Conservation (phyloP, 2,329 filamentous ascomycete species). For the Fusarium algeriense region DNA sequence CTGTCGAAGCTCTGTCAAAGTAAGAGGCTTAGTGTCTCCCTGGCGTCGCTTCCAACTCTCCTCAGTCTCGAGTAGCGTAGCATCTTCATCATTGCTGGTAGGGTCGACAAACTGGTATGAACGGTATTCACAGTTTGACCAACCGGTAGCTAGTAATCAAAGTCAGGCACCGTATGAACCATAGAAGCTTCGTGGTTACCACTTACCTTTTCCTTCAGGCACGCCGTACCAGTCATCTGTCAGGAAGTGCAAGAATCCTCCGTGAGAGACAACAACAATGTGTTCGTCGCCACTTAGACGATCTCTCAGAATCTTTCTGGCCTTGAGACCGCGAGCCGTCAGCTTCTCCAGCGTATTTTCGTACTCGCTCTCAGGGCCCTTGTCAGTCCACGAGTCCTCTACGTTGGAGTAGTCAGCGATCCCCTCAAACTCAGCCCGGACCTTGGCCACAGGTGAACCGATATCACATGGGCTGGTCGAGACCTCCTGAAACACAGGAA, state of each 20-base stretch:
- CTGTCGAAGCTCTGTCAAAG: conserved; percentile 61
- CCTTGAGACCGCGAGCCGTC: conserved; percentile 69
- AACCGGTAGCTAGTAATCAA: conserved; percentile 71
- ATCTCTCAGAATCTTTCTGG: conserved; percentile 69
- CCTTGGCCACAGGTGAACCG: conserved; percentile 68
- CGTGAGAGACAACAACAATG: conserved; percentile 83
- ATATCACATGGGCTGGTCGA: conserved; percentile 81
- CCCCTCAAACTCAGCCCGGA: conserved; percentile 72
- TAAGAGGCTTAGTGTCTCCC: conserved; percentile 57
- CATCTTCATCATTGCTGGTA: conserved; percentile 61
- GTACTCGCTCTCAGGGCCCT: conserved; percentile 60
- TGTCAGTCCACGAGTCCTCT: conserved; percentile 77
- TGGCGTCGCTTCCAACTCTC: conserved; percentile 61
- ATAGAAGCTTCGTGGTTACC: background rate
- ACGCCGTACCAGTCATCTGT: conserved; percentile 83
- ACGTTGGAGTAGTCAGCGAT: conserved; percentile 74
- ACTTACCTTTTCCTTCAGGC: conserved; percentile 56
- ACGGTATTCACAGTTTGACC: conserved; percentile 79
- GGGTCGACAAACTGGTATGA: conserved; percentile 73
- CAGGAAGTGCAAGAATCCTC: conserved; percentile 85
- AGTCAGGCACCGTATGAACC: conserved; percentile 9
- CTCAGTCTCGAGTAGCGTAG: conserved; percentile 61
- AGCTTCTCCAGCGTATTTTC: conserved; percentile 66
- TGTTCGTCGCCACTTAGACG: conserved; percentile 67
- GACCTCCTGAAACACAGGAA: conserved; percentile 85